phyloP scores from a whole-genome alignment of 2,329 filamentous ascomycete species.

The Trichoderma pleuroti region DNA sequence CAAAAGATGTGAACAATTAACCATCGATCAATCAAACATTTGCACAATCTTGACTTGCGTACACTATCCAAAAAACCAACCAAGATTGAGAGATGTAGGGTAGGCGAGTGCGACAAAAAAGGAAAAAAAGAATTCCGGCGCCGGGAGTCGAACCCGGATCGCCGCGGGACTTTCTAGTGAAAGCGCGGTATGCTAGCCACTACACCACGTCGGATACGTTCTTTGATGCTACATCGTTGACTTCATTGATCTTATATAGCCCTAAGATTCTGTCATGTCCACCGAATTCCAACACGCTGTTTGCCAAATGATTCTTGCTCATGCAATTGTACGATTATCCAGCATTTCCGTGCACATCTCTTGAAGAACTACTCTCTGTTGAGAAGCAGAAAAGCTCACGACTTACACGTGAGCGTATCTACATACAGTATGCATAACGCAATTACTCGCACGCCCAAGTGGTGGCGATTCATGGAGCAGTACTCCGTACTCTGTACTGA shows the following conservation, averaged over 20 bases:
- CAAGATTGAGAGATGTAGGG: not conserved
- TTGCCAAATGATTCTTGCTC: not conserved
- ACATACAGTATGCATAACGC: not conserved
- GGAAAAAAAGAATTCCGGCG: constrained; percentile 14
- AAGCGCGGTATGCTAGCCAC: constrained; percentile 21
- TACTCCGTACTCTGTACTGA: not conserved
- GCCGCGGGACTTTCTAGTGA: constrained; percentile 18
- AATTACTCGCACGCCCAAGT: not conserved
- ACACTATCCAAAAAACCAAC: not conserved
- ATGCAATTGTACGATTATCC: not conserved
- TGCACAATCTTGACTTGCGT: not conserved
- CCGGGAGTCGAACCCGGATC: constrained; percentile 21
- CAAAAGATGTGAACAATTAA: not conserved
- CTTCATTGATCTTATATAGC: not conserved
- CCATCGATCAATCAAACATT: not conserved
- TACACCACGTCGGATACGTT: constrained; percentile 20
- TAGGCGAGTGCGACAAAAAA: not conserved
- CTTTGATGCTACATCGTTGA: not conserved
- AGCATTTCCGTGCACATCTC: not conserved
- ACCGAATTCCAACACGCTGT: not conserved
- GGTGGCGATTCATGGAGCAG: not conserved
- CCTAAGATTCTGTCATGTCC: not conserved
- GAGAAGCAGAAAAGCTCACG: not conserved
- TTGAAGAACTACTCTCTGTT: not conserved
- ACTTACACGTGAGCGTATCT: not conserved